Conservation (phyloP, 352 stramenopile genomes). For the Aphanomyces astaci region DNA sequence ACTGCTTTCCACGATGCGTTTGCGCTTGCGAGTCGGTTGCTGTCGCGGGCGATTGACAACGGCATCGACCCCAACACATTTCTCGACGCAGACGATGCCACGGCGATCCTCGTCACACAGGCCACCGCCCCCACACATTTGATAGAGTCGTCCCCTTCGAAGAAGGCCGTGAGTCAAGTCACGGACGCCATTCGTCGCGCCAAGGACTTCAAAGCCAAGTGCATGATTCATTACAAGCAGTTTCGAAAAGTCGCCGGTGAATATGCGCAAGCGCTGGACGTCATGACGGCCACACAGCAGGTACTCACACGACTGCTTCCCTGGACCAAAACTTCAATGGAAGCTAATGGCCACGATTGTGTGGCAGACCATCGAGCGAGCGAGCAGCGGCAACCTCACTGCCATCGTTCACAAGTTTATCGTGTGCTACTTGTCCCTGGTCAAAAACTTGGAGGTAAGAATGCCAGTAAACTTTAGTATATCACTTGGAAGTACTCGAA, state of each 20-base stretch:
- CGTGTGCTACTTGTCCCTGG: constrained; percentile 14
- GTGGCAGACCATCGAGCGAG: constrained; percentile 3
- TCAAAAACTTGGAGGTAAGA: constrained; percentile 15
- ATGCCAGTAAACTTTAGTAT: not conserved
- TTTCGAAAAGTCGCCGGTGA: constrained; percentile 19
- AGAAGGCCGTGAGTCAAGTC: constrained; percentile 11
- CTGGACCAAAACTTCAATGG: not conserved
- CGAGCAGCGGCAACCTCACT: not conserved
- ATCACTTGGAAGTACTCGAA: not conserved
- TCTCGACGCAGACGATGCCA: constrained; percentile 4
- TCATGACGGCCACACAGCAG: constrained; percentile 11
- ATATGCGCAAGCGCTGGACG: constrained; percentile 10
- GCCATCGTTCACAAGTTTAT: constrained; percentile 20
- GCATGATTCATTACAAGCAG: constrained; percentile 1
- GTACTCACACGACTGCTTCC: not conserved
- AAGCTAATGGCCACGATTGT: too few relatives aligned
- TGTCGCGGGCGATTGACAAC: constrained; percentile 1
- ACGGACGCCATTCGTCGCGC: not conserved
- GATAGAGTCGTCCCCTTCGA: not conserved
- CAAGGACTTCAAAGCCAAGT: constrained; percentile 4
- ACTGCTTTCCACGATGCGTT: not conserved
- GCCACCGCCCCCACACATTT: not conserved
- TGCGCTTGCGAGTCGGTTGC: not conserved
- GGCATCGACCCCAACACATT: constrained; percentile 18
- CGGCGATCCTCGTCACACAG: not conserved